A percentile compares a stretch with the other conserved stretches of the same genome.
Evolutionary conservation across 2,329 filamentous ascomycete species (phyloP).

Genomic region (Pseudogymnoascus sp.): DNA sequence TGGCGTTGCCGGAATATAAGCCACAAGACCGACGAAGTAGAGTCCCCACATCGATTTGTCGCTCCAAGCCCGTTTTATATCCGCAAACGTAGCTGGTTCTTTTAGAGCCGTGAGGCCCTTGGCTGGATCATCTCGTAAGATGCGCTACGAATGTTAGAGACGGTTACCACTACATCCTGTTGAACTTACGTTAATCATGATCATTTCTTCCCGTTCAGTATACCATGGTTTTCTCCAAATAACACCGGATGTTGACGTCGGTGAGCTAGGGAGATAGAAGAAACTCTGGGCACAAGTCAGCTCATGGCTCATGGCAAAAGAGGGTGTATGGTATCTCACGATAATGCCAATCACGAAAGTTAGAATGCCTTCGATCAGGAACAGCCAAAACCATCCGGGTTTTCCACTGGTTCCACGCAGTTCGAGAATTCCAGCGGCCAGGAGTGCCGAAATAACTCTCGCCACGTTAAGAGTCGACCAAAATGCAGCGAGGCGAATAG

Average conservation of each 20-base stretch:
- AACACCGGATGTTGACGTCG: slow-evolving; percentile 55
- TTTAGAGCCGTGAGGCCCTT: slow-evolving; percentile 44
- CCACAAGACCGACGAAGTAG: slow-evolving; percentile 42
- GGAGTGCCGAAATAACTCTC: slow-evolving; percentile 41
- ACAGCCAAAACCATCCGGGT: slow-evolving; percentile 52
- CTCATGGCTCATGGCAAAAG: neutral
- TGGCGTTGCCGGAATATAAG: slow-evolving; percentile 43
- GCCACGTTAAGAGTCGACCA: slow-evolving; percentile 49
- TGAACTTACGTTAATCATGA: slow-evolving; percentile 52
- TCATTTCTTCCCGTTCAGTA: slow-evolving; percentile 59
- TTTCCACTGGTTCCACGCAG: slow-evolving; percentile 43
- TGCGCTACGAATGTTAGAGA: slow-evolving; percentile 25
- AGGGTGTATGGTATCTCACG: slow-evolving; percentile 17
- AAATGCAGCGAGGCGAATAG: slow-evolving; percentile 60
- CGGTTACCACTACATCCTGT: neutral
- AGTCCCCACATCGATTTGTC: slow-evolving; percentile 45
- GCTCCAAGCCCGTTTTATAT: slow-evolving; percentile 39
- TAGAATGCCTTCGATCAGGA: slow-evolving; percentile 37
- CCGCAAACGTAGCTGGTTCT: slow-evolving; percentile 36
- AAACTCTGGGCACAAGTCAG: slow-evolving; percentile 35
- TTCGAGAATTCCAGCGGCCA: slow-evolving; percentile 42
- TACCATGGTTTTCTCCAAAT: slow-evolving; percentile 62
- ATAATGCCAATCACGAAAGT: slow-evolving; percentile 44
- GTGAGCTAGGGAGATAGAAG: slow-evolving; percentile 56
- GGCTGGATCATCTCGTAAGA: slow-evolving; percentile 47